Evolutionary conservation across 345 rosid species (phyloP), one percentile per base, ranked within the genome.

Genomic region (Eucalyptus cloeziana): DNA sequence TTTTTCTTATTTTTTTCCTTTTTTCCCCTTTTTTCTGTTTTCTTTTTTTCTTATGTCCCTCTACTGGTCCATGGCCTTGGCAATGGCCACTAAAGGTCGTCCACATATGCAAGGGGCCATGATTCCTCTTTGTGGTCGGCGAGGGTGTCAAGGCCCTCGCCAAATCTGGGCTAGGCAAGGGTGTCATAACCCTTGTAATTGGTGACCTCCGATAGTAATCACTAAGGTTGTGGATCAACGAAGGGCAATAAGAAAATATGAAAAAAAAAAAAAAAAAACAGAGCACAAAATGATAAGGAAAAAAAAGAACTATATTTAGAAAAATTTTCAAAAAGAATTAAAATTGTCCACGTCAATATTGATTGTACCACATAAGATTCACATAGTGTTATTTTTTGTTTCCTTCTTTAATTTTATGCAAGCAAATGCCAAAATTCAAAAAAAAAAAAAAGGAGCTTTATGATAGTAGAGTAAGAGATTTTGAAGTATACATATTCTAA

Each of bases 181-280:
- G 37, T 7, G 17, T 30, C 33, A 64, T 14, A 3, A 64, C 2
- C 37, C 33, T 64, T 13, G 0, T 64, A 31, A 31, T 31, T 5
- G 1, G 15, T 27, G 15, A 58, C 67, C 67, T 11, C n/a, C 2
- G 0, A 3, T 52, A 52, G 58, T 1, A 3, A 52, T 52, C 58
- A 52, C 4, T 8, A 0, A 0, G 58, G 58, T 52, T 52, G 58
- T 21, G 10, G 58, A 52, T 21, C 58, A 6, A 58, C 0, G 7
- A 31, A 14, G 76, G 71, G 76, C 17, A 64, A n/a, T n/a, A 4
- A 64, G 3, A 64, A 64, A n/a, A 7, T n/a, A 16, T 52, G 1
- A 52, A 21, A 19, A 17, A 22, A 54, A 54, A 54, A 54, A 30
- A 0, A 4, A 24, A 25, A 60, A 1, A 60, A 2, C n/a, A n/a